phyloP scores from a whole-genome alignment of 2,329 filamentous ascomycete species.

The Beauveria medogensis region DNA sequence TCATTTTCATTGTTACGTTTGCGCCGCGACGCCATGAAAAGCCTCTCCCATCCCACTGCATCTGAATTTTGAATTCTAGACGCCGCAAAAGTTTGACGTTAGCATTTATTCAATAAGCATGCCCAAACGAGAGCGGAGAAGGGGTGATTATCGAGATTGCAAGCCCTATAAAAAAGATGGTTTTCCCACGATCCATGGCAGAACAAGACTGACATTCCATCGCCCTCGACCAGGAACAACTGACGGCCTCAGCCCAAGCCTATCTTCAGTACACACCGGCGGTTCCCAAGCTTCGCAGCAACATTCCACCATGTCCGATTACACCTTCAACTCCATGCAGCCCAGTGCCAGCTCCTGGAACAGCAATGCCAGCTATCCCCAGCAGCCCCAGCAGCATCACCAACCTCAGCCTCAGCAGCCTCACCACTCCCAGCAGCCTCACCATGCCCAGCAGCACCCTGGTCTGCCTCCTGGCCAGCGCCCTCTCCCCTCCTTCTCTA shows the following conservation, averaged over 20 bases:
- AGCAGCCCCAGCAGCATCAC: too few species aligned
- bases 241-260: constrained; percentile 54
- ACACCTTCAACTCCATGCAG: constrained; percentile 37
- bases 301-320: constrained; percentile 41
- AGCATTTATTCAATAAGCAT: too few species aligned
- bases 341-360: background rate
- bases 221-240: constrained; percentile 35
- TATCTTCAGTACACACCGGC: constrained; percentile 52
- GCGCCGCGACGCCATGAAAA: background rate
- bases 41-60: background rate
- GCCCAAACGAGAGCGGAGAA: too few species aligned
- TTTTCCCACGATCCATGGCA: background rate
- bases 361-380: background rate
- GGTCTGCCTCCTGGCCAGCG: constrained; percentile 15
- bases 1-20: too few species aligned
- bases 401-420: too few species aligned
- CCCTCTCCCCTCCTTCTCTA: constrained; percentile 19
- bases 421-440: too few species aligned
- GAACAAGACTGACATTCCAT: constrained; percentile 16
- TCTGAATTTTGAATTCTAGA: too few species aligned
- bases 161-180: too few species aligned
- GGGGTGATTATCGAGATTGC: too few species aligned
- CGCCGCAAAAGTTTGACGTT: too few species aligned
- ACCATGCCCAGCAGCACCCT: too few species aligned
- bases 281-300: constrained; percentile 51